Evolutionary conservation across 176 grass and related monocot genomes (phyloP), one percentile per base, ranked within the genome.

Genomic region (Neostapfia colusana): DNA sequence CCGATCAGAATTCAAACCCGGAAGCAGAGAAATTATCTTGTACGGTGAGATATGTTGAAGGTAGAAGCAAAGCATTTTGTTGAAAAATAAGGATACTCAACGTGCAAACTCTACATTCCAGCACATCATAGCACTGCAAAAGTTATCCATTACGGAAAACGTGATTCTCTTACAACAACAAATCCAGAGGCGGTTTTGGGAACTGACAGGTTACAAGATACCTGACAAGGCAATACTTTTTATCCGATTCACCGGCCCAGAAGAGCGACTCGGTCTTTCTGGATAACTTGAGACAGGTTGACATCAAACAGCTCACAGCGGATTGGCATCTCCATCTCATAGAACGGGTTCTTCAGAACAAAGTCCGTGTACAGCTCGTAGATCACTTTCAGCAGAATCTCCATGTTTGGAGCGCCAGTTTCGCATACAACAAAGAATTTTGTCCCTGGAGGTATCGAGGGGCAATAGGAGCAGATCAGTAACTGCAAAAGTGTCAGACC

Each of bases 301-400:
- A 95, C 77, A 48, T 99, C 95, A 78, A 99, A 99, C 37, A 92
- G 89, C 69, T 99, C 95, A 43, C 95, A 99, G 25, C 91, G 83
- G 31, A 99, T 99, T 14, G 91, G 95, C 95, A 99, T 99, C 69
- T 99, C 95, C 85, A 99, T 99, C 88, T 99, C 95, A 60, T 99
- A 95, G 82, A 99, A 99, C 0, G 91, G 91, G 57, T 95, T 99
- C 87, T 95, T 99, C 87, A 99, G 73, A 18, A 99, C 95, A 65
- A 90, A 99, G 53, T 99, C 91, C 0, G 95, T 92, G 83, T 99
- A 95, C 14, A 95, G 45, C 82, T 98, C 95, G 7, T 92, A 98
- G 44, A 92, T 88, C 6, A 83, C 56, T 76, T 95, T 98, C 63
- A 98, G 78, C 25, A 99, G 80, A 55, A 83, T 70, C 60, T 95